Percentiles rank a stretch among this genome's conserved stretches.
phyloP scores from a whole-genome alignment of 225 moss, liverwort and hornwort species.

The Physcomitrellopsis africana region DNA sequence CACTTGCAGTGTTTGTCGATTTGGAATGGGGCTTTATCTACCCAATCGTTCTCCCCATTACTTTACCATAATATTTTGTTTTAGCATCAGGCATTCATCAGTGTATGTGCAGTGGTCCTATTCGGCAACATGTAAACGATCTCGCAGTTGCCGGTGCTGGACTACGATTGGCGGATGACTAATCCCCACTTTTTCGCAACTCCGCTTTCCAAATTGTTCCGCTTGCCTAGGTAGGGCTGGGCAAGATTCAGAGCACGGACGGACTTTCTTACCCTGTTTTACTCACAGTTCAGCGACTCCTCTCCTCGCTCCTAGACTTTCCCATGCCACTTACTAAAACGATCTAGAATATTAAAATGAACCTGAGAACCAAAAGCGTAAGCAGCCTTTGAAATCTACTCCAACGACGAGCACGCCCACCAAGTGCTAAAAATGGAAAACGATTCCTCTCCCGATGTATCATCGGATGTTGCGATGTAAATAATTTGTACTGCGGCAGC shows the following conservation, averaged over 20 bases:
- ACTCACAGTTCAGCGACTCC: neutral
- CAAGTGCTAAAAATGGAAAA: neutral
- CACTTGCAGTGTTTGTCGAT: too few species aligned
- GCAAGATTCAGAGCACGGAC: neutral
- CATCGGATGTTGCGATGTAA: too few species aligned
- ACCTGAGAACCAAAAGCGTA: neutral
- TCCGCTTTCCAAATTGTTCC: neutral
- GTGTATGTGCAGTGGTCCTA: neutral
- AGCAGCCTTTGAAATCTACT: slow-evolving; percentile 8
- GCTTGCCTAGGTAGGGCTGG: neutral
- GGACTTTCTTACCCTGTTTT: neutral
- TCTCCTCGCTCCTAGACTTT: neutral
- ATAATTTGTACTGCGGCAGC: neutral
- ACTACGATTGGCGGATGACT: neutral
- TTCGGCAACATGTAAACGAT: neutral
- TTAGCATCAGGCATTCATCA: neutral
- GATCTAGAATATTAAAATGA: neutral
- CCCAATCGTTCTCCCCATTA: slow-evolving; percentile 3
- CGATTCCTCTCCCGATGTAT: too few species aligned
- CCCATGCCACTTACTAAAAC: neutral
- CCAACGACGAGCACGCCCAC: neutral
- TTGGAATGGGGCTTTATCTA: neutral
- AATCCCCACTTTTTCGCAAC: slow-evolving; percentile 22
- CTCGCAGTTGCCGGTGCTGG: neutral
- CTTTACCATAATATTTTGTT: neutral